phyloP scores from a whole-genome alignment of 106 monocot species.

The Amphibolis antarctica region DNA sequence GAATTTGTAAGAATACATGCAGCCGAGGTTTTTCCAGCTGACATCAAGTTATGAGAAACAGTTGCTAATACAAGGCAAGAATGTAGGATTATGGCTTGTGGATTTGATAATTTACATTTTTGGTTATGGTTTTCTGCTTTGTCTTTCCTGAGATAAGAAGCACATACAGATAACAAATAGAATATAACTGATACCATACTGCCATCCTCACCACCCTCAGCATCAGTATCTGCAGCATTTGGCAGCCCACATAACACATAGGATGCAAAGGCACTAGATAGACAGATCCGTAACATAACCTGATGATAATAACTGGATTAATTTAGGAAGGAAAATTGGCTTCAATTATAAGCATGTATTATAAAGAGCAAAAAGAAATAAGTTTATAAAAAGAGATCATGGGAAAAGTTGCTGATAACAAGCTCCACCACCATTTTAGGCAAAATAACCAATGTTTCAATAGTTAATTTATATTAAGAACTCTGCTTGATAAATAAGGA shows the following conservation, averaged over 20 bases:
- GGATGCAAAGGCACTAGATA: constrained; percentile 32
- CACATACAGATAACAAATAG: constrained; percentile 52
- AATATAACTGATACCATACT: constrained; percentile 71
- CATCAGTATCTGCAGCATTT: constrained; percentile 31
- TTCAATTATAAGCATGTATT: neutral
- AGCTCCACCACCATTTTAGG: too few relatives aligned
- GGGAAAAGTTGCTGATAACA: too few relatives aligned
- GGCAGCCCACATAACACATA: constrained; percentile 42
- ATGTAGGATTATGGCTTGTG: constrained; percentile 56
- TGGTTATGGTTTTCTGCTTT: constrained; percentile 43
- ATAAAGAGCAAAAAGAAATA: too few relatives aligned
- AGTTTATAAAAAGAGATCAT: too few relatives aligned
- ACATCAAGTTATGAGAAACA: constrained; percentile 46
- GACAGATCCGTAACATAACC: constrained; percentile 73
- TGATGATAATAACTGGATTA: constrained; percentile 18
- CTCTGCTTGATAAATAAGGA: too few relatives aligned
- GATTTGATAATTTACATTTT: constrained; percentile 72
- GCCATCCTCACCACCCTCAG: constrained; percentile 63
- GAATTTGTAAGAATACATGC: constrained; percentile 56
- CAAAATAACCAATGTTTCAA: too few relatives aligned
- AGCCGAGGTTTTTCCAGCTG: constrained; percentile 32
- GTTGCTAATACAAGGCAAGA: constrained; percentile 70
- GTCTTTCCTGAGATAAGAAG: constrained; percentile 65
- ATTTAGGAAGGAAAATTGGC: neutral
- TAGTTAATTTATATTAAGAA: too few relatives aligned